Conservation (phyloP, 805 yeast genomes). For the Cyberlindnera xishuangbannaensis region DNA sequence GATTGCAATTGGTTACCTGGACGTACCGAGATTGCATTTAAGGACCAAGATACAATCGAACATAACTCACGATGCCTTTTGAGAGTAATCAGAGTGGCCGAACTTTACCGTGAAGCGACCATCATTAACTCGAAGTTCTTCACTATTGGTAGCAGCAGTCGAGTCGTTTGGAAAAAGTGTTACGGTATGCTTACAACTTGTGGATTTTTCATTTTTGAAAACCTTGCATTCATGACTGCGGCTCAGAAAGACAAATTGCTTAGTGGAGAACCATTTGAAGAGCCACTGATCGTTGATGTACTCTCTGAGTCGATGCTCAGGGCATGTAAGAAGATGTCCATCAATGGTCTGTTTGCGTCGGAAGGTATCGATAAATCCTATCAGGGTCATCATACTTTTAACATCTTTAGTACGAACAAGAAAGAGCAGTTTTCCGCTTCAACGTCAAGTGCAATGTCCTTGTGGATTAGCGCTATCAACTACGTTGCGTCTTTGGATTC, state of each 20-base stretch:
- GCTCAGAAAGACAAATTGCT: slow-evolving; percentile 25
- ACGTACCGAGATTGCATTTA: slow-evolving; percentile 19
- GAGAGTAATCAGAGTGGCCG: slow-evolving; percentile 36
- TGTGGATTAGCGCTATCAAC: slow-evolving; percentile 57
- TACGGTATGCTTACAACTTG: slow-evolving; percentile 44
- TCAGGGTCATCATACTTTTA: slow-evolving; percentile 23
- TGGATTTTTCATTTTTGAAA: slow-evolving; percentile 43
- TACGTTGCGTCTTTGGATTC: slow-evolving; percentile 43
- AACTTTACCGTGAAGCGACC: slow-evolving; percentile 36
- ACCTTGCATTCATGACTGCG: slow-evolving; percentile 27
- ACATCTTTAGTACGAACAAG: slow-evolving; percentile 36
- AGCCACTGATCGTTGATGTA: slow-evolving; percentile 29
- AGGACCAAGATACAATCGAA: slow-evolving; percentile 3
- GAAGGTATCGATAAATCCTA: slow-evolving; percentile 13
- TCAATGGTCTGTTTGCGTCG: slow-evolving; percentile 38
- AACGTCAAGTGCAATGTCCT: slow-evolving; percentile 39
- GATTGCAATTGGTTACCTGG: slow-evolving; percentile 23
- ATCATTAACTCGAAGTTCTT: slow-evolving; percentile 25
- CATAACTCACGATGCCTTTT: slow-evolving; percentile 10
- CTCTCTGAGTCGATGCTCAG: slow-evolving; percentile 16
- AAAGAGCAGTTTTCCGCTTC: slow-evolving; percentile 38
- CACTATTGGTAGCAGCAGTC: slow-evolving; percentile 23
- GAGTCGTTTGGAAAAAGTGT: slow-evolving; percentile 37
- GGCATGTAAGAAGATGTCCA: slow-evolving; percentile 30
- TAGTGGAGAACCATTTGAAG: slow-evolving; percentile 16